Conservation (phyloP, 371 early-diverging fungal genomes). For the Homolaphlyctis polyrhiza region DNA sequence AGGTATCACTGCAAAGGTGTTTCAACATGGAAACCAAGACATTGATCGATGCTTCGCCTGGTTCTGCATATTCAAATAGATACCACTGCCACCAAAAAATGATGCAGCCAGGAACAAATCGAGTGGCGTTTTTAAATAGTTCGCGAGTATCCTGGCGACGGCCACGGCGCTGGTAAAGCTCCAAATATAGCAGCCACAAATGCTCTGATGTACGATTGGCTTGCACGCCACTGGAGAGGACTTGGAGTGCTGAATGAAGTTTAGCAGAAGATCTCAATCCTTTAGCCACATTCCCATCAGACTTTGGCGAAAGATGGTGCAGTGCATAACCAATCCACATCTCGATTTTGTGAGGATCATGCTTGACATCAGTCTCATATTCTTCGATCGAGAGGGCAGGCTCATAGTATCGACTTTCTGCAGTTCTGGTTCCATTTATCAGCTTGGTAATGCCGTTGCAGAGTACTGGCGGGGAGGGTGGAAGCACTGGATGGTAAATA, state of each 20-base stretch:
- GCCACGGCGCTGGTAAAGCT: constrained; percentile 23
- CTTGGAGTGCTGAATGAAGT: constrained; percentile 16
- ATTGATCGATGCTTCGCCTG: neutral
- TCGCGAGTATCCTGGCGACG: constrained; percentile 16
- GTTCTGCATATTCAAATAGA: constrained; percentile 18
- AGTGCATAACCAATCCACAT: constrained; percentile 28
- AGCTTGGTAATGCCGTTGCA: constrained; percentile 2
- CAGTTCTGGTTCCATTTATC: constrained; percentile 11
- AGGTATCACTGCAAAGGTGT: neutral
- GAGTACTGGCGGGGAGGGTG: neutral
- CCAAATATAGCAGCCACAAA: constrained; percentile 37
- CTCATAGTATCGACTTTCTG: constrained; percentile 23
- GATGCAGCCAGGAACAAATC: constrained; percentile 15
- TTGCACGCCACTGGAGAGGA: constrained; percentile 26
- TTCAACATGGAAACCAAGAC: constrained; percentile 21
- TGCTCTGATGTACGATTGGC: constrained; percentile 17
- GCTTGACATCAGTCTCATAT: constrained; percentile 12
- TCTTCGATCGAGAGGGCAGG: constrained; percentile 13
- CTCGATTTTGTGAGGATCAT: constrained; percentile 19
- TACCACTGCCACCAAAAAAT: constrained; percentile 30
- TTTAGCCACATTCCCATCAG: constrained; percentile 13
- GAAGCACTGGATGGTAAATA: too few relatives aligned
- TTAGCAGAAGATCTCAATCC: constrained; percentile 7
- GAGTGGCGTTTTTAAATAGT: constrained; percentile 30
- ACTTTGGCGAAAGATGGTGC: constrained; percentile 17